Evolutionary conservation across 305 asterid genomes (phyloP), one percentile per base, ranked within the genome.

Genomic region (Salvia sclarea): DNA sequence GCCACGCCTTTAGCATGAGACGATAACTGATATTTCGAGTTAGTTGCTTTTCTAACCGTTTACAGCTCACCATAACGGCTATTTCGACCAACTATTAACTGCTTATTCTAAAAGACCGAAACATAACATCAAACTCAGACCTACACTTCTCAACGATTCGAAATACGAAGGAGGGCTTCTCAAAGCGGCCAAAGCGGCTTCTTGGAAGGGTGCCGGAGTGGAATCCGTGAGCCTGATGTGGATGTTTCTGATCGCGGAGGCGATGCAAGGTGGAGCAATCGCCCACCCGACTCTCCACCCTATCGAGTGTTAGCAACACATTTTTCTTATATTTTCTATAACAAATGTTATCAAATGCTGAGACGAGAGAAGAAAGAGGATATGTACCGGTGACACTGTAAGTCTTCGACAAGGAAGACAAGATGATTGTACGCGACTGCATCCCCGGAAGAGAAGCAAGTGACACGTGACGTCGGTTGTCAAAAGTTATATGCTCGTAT

Each of bases 281-380:
- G 96, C 97, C 97, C 97, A 92, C 60, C 98, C 98, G 76, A 92
- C 72, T 82, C 98, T 86, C 98, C 98, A 92, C 56, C 98, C 98
- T 92, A 69, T 40, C 69, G 54, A 44, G 58, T 20, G 47, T 33
- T 58, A 58, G n/a, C 25, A 38, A 0, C 11, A 37, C 31, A n/a
- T n/a, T n/a, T n/a, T 25, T 25, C 4, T 25, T 25, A 3, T 28
- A 18, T 14, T 45, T 22, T 10, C 8, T 44, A 18, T 8, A 0
- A 54, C 33, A 16, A 59, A 68, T 31, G 25, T n/a, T n/a, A n/a
- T n/a, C n/a, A n/a, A n/a, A n/a, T n/a, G n/a, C n/a, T n/a, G n/a
- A n/a, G n/a, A n/a, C n/a, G n/a, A n/a, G n/a, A n/a, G n/a, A n/a
- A n/a, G n/a, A n/a, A 53, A 61, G 3, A 57, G 25, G 54, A 58